These are phyloP conservation scores for Coniochaeta prunicola DNA, from an alignment of 2,329 filamentous ascomycete species.

Conservation along the genomic window DNA sequence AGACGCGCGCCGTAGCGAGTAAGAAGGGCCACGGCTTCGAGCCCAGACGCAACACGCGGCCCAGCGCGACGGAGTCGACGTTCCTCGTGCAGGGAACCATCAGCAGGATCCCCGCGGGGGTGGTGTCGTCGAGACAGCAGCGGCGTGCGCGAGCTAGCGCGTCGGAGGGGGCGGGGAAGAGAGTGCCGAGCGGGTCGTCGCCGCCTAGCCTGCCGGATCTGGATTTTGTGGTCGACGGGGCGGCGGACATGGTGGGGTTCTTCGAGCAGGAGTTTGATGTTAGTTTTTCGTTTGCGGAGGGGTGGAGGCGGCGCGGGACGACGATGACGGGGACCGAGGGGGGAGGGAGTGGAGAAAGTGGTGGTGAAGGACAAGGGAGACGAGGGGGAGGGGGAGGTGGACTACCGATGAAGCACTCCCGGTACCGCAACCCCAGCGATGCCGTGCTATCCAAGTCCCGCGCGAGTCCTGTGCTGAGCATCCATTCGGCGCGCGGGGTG, in stretches of 20 bases:
- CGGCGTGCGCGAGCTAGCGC: neutral
- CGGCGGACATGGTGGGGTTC: neutral
- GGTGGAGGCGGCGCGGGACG: neutral
- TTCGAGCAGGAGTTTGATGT: neutral
- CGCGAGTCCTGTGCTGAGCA: neutral
- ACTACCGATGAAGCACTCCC: too few relatives aligned
- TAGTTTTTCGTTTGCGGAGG: neutral
- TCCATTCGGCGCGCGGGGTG: neutral
- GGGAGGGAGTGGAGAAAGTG: too few relatives aligned
- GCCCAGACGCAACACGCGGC: neutral
- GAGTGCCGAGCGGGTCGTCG: too few relatives aligned
- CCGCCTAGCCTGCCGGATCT: neutral
- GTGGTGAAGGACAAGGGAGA: too few relatives aligned
- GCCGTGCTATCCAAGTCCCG: neutral
- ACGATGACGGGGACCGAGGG: too few relatives aligned
- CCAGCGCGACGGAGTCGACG: conserved; percentile 1
- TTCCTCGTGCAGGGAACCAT: conserved; percentile 7
- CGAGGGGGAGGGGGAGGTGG: too few relatives aligned
- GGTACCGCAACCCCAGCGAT: neutral
- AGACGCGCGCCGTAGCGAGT: neutral
- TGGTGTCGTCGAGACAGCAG: neutral
- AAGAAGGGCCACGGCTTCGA: neutral
- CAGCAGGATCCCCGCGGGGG: neutral
- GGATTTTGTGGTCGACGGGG: conserved; percentile 1
- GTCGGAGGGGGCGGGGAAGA: neutral